Percentiles rank a stretch among this genome's conserved stretches.
phyloP scores from a whole-genome alignment of 495 filamentous ascomycete species.

The Tuber microsphaerosporum region DNA sequence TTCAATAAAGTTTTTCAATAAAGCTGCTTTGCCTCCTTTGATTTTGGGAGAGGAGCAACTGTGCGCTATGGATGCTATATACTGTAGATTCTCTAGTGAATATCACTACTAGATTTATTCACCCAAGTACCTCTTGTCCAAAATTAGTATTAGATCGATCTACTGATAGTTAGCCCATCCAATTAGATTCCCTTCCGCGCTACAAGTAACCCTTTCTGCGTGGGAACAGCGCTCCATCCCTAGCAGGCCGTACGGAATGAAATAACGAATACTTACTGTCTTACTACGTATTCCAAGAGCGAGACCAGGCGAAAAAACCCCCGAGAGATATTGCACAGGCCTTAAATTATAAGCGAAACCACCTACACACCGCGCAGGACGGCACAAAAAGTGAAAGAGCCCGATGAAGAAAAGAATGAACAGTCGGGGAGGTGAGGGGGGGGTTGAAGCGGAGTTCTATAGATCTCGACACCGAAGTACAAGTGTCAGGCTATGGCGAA shows the following conservation, averaged over 20 bases:
- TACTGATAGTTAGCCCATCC: too few relatives aligned
- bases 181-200: too few relatives aligned
- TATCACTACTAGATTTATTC: not conserved
- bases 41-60: too few relatives aligned
- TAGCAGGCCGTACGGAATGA: not conserved
- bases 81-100: too few relatives aligned
- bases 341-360: not conserved
- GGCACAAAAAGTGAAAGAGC: not conserved
- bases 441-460: not conserved
- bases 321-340: not conserved
- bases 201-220: not conserved
- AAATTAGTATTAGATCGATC: not conserved
- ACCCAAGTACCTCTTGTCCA: too few relatives aligned
- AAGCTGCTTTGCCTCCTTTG: too few relatives aligned
- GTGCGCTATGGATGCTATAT: too few relatives aligned
- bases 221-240: not conserved
- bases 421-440: not conserved
- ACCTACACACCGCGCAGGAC: not conserved
- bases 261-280: not conserved
- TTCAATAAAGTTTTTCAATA: too few relatives aligned
- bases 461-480: not conserved
- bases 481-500: not conserved
- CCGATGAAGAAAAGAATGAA: not conserved
- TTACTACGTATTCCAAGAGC: not conserved
- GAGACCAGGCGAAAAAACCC: not conserved